These are phyloP conservation scores for Trichoderma sp. DNA, from an alignment of 2,329 filamentous ascomycete species.

Conservation along the genomic window DNA sequence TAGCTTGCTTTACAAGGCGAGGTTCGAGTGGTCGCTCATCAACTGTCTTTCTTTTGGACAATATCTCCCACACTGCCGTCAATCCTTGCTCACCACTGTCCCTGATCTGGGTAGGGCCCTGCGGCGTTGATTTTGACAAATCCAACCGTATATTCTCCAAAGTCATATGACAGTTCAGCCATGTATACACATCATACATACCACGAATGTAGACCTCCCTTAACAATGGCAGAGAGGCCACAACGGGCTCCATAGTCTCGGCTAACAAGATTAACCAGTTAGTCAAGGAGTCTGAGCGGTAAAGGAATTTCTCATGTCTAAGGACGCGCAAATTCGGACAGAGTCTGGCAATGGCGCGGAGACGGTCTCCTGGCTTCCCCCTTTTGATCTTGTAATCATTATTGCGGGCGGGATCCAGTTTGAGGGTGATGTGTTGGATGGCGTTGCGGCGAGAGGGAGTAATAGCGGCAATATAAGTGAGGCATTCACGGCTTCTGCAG, in stretches of 20 bases:
- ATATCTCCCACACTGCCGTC: background rate
- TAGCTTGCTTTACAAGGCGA: background rate
- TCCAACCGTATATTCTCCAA: too few species aligned
- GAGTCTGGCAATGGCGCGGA: background rate
- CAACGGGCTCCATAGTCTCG: background rate
- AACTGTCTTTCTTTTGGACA: background rate
- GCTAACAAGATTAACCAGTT: background rate
- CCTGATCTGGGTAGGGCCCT: too few species aligned
- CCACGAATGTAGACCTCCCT: background rate
- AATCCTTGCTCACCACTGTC: too few species aligned
- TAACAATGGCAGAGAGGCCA: background rate
- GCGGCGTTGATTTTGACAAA: too few species aligned
- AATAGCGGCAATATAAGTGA: too few species aligned
- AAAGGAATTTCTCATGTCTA: background rate
- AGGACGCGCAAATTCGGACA: background rate
- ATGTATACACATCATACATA: too few species aligned
- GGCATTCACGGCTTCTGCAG: background rate
- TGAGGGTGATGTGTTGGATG: too few species aligned
- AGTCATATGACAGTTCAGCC: too few species aligned
- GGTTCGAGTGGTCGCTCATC: accelerated
- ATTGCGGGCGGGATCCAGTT: too few species aligned
- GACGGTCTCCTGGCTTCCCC: background rate
- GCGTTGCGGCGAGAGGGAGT: too few species aligned
- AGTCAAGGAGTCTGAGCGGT: background rate
- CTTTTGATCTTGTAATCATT: too few species aligned